Conservation (phyloP, 192 early-diverging fungal species). For the Linnemannia elongata region DNA sequence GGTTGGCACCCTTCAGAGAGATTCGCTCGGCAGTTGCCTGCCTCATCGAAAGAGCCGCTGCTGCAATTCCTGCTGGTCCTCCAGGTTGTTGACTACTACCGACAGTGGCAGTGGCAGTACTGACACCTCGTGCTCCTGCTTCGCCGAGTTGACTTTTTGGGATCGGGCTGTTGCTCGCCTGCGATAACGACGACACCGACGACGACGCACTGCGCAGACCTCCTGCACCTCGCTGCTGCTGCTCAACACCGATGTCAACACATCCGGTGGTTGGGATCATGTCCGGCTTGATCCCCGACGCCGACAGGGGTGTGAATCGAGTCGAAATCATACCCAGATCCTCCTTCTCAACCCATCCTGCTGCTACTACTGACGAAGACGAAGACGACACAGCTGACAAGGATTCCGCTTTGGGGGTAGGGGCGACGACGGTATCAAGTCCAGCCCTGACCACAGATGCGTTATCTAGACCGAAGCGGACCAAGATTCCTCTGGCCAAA, state of each 20-base stretch:
- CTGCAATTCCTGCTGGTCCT: background rate
- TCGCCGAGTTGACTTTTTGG: background rate
- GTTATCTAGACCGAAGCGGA: background rate
- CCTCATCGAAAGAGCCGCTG: background rate
- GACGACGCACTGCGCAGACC: background rate
- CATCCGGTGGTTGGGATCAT: background rate
- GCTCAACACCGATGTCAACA: background rate
- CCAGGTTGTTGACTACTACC: background rate
- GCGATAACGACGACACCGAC: background rate
- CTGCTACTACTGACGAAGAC: background rate
- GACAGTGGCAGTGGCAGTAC: background rate
- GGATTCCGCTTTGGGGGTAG: background rate
- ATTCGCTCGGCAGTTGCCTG: background rate
- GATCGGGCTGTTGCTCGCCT: background rate
- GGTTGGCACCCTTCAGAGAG: background rate
- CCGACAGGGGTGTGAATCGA: conserved; percentile 13
- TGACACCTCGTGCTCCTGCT: background rate
- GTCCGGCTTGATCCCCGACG: background rate
- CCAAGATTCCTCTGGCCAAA: background rate
- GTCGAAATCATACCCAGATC: conserved; percentile 24
- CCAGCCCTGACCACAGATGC: background rate
- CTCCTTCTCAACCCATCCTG: conserved; percentile 9
- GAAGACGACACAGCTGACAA: background rate
- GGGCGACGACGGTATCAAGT: background rate
- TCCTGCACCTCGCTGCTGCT: background rate